Evolutionary conservation across 164 flowering plant genomes (phyloP), one percentile per base, ranked within the genome.

Genomic region (Cinnamomum micranthum): DNA sequence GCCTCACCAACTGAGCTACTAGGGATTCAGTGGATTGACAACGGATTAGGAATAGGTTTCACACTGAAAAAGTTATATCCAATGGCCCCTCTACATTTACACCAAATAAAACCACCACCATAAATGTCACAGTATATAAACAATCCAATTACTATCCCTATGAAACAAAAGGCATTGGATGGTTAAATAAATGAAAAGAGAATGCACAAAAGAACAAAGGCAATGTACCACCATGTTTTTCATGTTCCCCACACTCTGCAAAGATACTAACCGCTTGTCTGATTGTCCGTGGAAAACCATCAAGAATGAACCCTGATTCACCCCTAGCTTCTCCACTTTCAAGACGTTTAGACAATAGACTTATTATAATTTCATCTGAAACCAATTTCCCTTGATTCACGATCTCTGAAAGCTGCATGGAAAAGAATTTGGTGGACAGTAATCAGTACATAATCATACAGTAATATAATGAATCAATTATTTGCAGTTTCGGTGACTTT

Each of bases 251-350:
- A 51, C 69, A 31, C 50, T 70, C 24, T 70, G 73, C 10, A 71
- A 65, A 12, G 33, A 58, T 75, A 66, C 92, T 87, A 75, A 95
- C 99, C 82, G 97, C 99, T 78, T 95, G 99, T 79, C 86, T 87
- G 47, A 93, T 83, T 7, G 99, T 95, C 59, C 99, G 88, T 71
- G 99, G 98, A 74, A 93, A 92, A 58, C 99, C 99, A 85, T 95
- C 99, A 70, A 93, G 95, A 80, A 95, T 92, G 71, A 93, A 95
- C 14, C 99, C 99, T 9, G 87, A 75, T 82, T 95, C 97, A 51
- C 96, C 95, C 80, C 87, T 89, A 31, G 87, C 84, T 77, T 84
- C 91, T 70, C 93, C 92, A 65, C 81, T 88, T 82, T 88, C 91
- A 73, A 95, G 98, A 33, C 93, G 86, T 80, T 91, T 93, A 13